Base-by-base conservation (phyloP, 208 protist genomes). In the Leishmania martiniquensis region DNA sequence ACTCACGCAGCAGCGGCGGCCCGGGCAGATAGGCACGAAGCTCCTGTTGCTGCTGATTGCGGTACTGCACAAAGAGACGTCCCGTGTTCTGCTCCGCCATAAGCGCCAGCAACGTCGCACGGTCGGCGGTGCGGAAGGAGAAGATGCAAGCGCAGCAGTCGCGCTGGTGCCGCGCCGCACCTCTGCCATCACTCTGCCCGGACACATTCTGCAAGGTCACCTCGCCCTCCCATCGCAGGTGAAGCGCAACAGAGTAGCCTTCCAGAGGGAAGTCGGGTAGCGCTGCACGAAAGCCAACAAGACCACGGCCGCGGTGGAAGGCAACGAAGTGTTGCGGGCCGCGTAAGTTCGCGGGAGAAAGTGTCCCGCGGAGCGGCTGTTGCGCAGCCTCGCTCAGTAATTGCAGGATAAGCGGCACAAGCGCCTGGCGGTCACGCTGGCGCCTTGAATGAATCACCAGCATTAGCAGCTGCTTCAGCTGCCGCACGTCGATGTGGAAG, bases 381-480 rank as follows among this genome's bases (percentile, higher is more conserved):
- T 74, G 81, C 12, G 82, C 83, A 5, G 90, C 82, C 25, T 77
- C 79, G 73, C 83, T 88, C 22, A 97, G n/a, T n/a, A 97, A 66
- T 63, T 92, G 83, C 42, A 88, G 77, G 9, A 95, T 74, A 17
- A 93, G 68, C 1, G 87, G 84, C 52, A 91, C 79, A 32, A 94
- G 62, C 1, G 51, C 55, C 17, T 72, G 60, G 5, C 91, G 86
- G 66, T 86, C 75, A 15, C 82, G 85, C 52, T 84, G 72, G 59
- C 68, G 77, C 32, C 67, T 65, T 1, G 87, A 82, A 65, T 93
- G 84, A n/a, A 89, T 85, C 44, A 94, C 83, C 42, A 81, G 75
- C 57, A 92, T 82, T 22, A 97, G 78, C 51, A 95, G 81, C 60
- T 91, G 91, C 68, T 97, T 97, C 72, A 93, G 73, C 80, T 97